Conservation (phyloP, 1,284 basidiomycete genomes). For the Malassezia globosa region DNA sequence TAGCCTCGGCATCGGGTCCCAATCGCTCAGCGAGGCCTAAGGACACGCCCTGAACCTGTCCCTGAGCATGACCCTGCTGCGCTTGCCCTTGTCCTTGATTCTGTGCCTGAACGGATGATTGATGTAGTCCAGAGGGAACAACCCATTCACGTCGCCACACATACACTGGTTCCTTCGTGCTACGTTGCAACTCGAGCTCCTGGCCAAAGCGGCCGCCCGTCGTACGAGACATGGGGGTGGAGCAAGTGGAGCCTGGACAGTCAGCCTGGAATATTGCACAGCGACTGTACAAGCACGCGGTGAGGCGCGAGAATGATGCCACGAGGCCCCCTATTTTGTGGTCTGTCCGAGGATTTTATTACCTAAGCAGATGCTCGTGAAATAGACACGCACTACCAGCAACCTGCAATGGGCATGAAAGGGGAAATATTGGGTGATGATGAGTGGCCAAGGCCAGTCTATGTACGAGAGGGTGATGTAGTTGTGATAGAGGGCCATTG, state of each 20-base stretch:
- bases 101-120: background rate
- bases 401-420: background rate
- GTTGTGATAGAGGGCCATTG: slow-evolving; percentile 5
- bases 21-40: slow-evolving; percentile 9
- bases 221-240: slow-evolving; percentile 12
- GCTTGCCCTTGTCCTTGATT: too few relatives aligned
- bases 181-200: slow-evolving; percentile 14
- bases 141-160: slow-evolving; percentile 9
- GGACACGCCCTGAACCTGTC: too few relatives aligned
- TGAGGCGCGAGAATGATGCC: too few relatives aligned
- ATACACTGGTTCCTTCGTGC: slow-evolving; percentile 7
- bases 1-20: slow-evolving; percentile 7
- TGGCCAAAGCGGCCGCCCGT: slow-evolving; percentile 11
- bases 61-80: background rate
- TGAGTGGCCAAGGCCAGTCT: too few relatives aligned
- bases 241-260: background rate
- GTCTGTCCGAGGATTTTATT: too few relatives aligned
- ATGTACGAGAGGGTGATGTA: background rate
- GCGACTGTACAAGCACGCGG: too few relatives aligned
- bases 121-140: slow-evolving; percentile 6
- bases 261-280: too few relatives aligned
- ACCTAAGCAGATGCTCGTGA: too few relatives aligned
- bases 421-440: background rate
- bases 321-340: too few relatives aligned
- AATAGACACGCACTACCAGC: too few relatives aligned